Percentiles rank a stretch among this genome's conserved stretches.
Conservation (phyloP, 2,329 filamentous ascomycete genomes). For the Fusarium scirpi region DNA sequence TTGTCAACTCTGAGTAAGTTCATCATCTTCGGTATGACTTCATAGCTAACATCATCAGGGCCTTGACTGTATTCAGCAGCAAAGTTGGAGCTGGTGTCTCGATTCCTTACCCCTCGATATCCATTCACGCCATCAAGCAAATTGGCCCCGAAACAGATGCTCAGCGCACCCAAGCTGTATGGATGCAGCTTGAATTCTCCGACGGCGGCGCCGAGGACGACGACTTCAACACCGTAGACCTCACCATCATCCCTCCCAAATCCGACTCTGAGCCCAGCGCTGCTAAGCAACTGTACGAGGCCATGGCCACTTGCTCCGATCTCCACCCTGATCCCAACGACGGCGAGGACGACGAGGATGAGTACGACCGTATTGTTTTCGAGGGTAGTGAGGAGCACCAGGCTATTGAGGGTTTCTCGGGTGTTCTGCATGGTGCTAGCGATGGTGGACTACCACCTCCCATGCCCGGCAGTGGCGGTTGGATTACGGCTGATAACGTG, state of each 20-base stretch:
- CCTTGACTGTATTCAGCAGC: slow-evolving; percentile 73
- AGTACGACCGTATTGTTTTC: slow-evolving; percentile 67
- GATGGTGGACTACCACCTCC: slow-evolving; percentile 71
- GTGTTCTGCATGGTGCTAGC: slow-evolving; percentile 62
- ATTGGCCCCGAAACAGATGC: slow-evolving; percentile 56
- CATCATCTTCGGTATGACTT: not conserved
- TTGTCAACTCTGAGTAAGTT: slow-evolving; percentile 69
- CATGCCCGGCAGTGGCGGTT: slow-evolving; percentile 79
- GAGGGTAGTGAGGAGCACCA: slow-evolving; percentile 64
- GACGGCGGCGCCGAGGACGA: slow-evolving; percentile 70
- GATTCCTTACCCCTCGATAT: slow-evolving; percentile 80
- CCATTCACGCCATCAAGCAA: slow-evolving; percentile 79
- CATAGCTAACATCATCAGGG: slow-evolving; percentile 40
- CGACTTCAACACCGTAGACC: slow-evolving; percentile 73
- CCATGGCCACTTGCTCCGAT: slow-evolving; percentile 80
- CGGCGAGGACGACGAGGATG: slow-evolving; percentile 68
- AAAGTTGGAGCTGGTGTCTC: slow-evolving; percentile 69
- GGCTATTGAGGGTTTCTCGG: slow-evolving; percentile 67
- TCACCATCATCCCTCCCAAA: slow-evolving; percentile 71
- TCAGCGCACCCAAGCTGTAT: slow-evolving; percentile 62
- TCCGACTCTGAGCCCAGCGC: slow-evolving; percentile 40
- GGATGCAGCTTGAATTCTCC: slow-evolving; percentile 76
- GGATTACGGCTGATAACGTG: slow-evolving; percentile 94
- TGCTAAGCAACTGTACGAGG: slow-evolving; percentile 68
- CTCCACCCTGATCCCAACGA: slow-evolving; percentile 77